Evolutionary conservation across 768 basidiomycete species (phyloP), one percentile per base, ranked within the genome.

Genomic region (Mycena metata): DNA sequence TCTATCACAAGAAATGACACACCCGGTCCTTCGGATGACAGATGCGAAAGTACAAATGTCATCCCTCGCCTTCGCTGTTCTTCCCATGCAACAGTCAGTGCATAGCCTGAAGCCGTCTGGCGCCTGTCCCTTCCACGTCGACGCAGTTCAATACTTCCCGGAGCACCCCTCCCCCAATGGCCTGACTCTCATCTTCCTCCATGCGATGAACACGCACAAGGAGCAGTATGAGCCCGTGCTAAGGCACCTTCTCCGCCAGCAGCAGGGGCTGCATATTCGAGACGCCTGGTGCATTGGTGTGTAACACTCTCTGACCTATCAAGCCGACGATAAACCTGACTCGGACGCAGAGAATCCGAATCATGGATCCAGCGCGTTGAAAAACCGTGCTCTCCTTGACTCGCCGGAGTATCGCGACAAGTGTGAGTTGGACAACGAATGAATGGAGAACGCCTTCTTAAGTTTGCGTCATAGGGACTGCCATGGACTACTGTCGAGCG

Each of bases 161-260:
- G 67, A 69, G 11, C 41, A 51, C 35, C 50, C 67, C 15, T 60
- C 56, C 54, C 66, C 56, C 33, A 49, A 69, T 45, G 70, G 70
- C 17, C 21, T 69, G 10, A 69, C 70, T 4, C 43, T 72, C 15
- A n/a, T 72, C 21, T 51, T 72, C n/a, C 46, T 69, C 30, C 70
- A 72, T 55, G 70, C 67, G 12, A 60, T 66, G 64, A 72, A 72
- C 36, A 39, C 66, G 30, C 70, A 72, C 57, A 72, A 72, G 39
- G 70, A 72, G 42, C 65, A 67, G 10, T 72, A 56, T 51, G 41
- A 72, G 33, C 60, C 49, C 21, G 36, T 69, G 36, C 21, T 72
- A 17, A 47, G 10, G 13, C 56, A 60, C 12, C 35, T 72, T 13
- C 62, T 72, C 16, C 54, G 64, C 19, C 21, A 23, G 33, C 24